Evolutionary conservation across 805 yeast genomes (phyloP), one percentile per base, ranked within the genome.

Genomic region (Yarrowia sp.): DNA sequence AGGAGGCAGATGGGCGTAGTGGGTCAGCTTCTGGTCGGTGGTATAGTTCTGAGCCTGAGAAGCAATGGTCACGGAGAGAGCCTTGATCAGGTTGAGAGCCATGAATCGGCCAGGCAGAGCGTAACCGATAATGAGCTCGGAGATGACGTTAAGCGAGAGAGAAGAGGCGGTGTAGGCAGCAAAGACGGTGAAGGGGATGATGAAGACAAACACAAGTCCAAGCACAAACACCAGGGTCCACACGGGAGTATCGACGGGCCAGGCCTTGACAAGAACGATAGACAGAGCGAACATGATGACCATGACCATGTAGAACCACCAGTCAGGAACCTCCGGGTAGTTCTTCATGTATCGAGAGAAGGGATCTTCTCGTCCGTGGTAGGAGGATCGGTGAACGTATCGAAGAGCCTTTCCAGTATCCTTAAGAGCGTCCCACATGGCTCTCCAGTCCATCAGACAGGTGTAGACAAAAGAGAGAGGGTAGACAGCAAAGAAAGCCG

Each of bases 61-160:
- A 73, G 86, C 88, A 71, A 87, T 72, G 81, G 70, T 72, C 35
- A 67, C 69, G 16, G 74, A 74, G 45, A 81, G 76, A 79, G 70
- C 88, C 86, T 74, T 83, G 70, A 85, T 74, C n/a, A 83, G 78
- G 81, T 83, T 84, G 66, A 85, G 76, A 2, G 88, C 88, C 55
- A 79, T 74, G 38, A 86, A 87, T 79, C 81, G 80, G 1, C 88
- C 90, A 8, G 91, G 91, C n/a, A 86, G 79, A 50, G 87, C 83
- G 74, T 86, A 87, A 1, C 91, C 92, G 53, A 86, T 84, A 64
- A 89, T 81, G 69, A 89, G 78, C 73, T 88, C 91, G 5, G 86
- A 84, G 69, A 89, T 77, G 1, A 87, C 90, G 74, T 85, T 86
- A 70, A 88, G 78, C 15, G 88, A 87, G 70, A 87, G 80, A 2